These are phyloP conservation scores for Phytophthora kernoviae DNA, from an alignment of 352 stramenopile genomes.

Conservation along the genomic window DNA sequence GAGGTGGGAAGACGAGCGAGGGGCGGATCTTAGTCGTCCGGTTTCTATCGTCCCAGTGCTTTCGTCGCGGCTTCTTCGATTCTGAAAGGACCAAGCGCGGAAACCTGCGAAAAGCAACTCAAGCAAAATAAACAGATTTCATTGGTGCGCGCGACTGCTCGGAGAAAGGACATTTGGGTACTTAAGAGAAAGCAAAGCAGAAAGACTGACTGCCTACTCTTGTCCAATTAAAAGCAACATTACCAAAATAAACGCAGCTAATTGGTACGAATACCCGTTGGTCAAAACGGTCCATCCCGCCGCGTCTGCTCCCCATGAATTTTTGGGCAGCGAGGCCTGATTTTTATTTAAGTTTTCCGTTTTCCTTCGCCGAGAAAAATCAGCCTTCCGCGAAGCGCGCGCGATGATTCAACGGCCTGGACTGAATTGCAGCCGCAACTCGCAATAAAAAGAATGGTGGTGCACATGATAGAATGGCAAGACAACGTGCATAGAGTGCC, in stretches of 20 bases:
- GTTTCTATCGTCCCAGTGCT: conserved; percentile 26
- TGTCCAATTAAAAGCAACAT: too few species aligned
- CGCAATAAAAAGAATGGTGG: too few species aligned
- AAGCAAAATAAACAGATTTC: too few species aligned
- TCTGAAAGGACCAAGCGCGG: conserved; percentile 26
- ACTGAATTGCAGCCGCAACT: not conserved
- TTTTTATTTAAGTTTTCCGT: conserved; percentile 29
- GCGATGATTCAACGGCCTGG: not conserved
- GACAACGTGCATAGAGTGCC: too few species aligned
- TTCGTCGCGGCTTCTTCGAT: conserved; percentile 49
- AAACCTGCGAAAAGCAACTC: conserved; percentile 21
- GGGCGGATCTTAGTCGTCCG: conserved; percentile 42
- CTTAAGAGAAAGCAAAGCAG: too few species aligned
- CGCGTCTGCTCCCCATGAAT: conserved; percentile 26
- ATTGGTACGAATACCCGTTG: too few species aligned
- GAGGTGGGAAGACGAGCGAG: not conserved
- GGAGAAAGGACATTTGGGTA: too few species aligned
- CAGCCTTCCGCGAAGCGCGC: not conserved
- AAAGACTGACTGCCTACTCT: too few species aligned
- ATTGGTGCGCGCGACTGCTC: too few species aligned
- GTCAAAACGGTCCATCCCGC: conserved; percentile 7
- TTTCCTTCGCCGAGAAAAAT: conserved; percentile 17
- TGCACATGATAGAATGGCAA: too few species aligned
- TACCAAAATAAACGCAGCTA: too few species aligned
- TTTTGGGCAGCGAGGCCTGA: conserved; percentile 24